phyloP scores from a whole-genome alignment of 305 asterid species.

The Striga hermonthica region DNA sequence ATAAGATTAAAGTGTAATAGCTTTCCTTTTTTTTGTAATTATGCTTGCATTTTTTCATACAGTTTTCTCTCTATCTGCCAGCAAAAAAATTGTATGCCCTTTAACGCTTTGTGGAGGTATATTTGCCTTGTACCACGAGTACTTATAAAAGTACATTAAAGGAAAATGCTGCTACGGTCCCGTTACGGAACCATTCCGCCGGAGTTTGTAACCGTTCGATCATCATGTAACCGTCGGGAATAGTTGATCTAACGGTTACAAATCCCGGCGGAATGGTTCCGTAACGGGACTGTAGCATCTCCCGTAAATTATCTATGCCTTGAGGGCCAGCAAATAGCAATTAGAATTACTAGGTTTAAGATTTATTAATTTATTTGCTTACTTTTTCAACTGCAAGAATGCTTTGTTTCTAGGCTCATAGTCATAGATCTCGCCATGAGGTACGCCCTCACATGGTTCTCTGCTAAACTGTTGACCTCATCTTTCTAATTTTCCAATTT shows the following conservation, averaged over 20 bases:
- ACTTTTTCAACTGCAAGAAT: slow-evolving; percentile 37
- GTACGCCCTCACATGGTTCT: too few species aligned
- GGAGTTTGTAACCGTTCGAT: too few species aligned
- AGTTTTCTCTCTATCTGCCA: too few species aligned
- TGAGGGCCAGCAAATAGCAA: slow-evolving; percentile 30
- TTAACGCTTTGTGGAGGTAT: slow-evolving; percentile 32
- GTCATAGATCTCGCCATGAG: slow-evolving; percentile 57
- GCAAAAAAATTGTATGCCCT: too few species aligned
- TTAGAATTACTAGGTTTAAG: too few species aligned
- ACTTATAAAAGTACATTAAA: slow-evolving; percentile 42
- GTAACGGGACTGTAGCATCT: too few species aligned
- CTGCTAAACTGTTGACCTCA: slow-evolving; percentile 45
- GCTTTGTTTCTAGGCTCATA: slow-evolving; percentile 41
- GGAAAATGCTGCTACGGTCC: too few species aligned
- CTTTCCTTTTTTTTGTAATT: slow-evolving; percentile 41
- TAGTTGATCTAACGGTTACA: too few species aligned
- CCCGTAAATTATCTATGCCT: too few species aligned
- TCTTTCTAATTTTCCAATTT: slow-evolving; percentile 17
- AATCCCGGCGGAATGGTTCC: too few species aligned
- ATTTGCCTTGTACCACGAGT: slow-evolving; percentile 38
- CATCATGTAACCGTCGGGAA: too few species aligned
- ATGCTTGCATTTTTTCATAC: slow-evolving; percentile 30
- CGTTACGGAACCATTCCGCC: too few species aligned
- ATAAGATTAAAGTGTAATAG: slow-evolving; percentile 37
- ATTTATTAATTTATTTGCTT: slow-evolving; percentile 27